Evolutionary conservation across 768 basidiomycete species (phyloP).

Genomic region (Podaxis pistillaris): DNA sequence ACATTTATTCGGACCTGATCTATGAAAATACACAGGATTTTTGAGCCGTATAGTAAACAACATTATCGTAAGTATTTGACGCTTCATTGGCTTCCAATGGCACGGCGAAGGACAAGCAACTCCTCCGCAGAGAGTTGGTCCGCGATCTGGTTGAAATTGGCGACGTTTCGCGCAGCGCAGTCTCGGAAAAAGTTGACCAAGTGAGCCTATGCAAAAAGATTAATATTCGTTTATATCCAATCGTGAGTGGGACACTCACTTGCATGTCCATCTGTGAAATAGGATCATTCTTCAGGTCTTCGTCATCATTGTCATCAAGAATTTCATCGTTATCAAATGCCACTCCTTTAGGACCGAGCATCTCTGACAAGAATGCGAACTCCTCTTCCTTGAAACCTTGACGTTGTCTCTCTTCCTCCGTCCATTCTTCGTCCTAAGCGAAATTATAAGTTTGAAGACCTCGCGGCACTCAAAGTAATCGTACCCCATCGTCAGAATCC

Average conservation of each 20-base stretch:
- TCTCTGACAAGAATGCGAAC: constrained; percentile 79
- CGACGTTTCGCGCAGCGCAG: constrained; percentile 60
- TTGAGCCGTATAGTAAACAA: background rate
- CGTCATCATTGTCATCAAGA: constrained; percentile 75
- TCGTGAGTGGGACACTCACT: constrained; percentile 28
- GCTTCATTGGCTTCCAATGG: background rate
- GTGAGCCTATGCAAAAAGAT: constrained; percentile 49
- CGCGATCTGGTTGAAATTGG: constrained; percentile 59
- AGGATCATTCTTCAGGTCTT: constrained; percentile 85
- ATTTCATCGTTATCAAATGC: constrained; percentile 78
- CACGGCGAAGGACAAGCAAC: constrained; percentile 55
- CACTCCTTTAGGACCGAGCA: constrained; percentile 72
- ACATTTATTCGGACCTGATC: background rate
- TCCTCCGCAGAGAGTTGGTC: constrained; percentile 74
- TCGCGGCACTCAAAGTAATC: constrained; percentile 6
- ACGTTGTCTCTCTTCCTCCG: constrained; percentile 74
- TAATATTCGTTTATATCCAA: background rate
- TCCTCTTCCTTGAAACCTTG: constrained; percentile 69
- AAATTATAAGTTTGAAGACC: constrained; percentile 5
- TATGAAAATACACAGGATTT: constrained; percentile 11
- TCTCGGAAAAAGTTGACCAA: constrained; percentile 70
- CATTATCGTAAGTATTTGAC: background rate
- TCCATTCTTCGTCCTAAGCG: constrained; percentile 85
- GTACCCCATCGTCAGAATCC: constrained; percentile 76
- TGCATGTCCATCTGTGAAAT: constrained; percentile 85